phyloP scores from a whole-genome alignment of 2,329 filamentous ascomycete species.

The Graphilbum ipis-grandicollis region DNA sequence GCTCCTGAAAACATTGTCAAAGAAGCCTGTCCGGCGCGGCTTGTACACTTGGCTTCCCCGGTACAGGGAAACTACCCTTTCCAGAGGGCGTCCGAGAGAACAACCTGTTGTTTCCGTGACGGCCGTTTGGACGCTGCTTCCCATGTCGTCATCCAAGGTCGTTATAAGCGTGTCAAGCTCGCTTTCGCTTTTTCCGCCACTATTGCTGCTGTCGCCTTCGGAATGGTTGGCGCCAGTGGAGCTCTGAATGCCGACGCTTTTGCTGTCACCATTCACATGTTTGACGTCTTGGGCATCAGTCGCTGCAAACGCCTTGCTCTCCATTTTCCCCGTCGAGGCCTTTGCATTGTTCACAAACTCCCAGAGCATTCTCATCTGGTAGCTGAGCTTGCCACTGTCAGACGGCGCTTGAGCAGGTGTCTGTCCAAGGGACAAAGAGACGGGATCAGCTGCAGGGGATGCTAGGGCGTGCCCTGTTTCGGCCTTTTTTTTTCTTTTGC shows the following conservation, averaged over 20 bases:
- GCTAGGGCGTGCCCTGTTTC: too few species aligned
- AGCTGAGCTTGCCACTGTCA: slow-evolving; percentile 1
- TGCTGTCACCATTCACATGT: too few species aligned
- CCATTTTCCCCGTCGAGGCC: background rate
- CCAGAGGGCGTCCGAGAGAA: background rate
- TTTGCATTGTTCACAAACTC: slow-evolving; percentile 5
- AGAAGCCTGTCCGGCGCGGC: background rate
- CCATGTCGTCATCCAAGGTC: slow-evolving; percentile 2
- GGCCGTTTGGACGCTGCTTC: background rate
- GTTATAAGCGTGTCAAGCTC: background rate
- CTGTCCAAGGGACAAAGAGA: background rate
- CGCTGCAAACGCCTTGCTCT: too few species aligned
- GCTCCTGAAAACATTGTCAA: slow-evolving; percentile 2
- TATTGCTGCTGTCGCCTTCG: too few species aligned
- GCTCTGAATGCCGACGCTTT: too few species aligned
- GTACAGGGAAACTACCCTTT: background rate
- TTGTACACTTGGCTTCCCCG: background rate
- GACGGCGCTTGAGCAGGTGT: too few species aligned
- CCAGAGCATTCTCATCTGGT: slow-evolving; percentile 6
- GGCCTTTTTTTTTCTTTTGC: too few species aligned
- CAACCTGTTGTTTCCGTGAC: too few species aligned
- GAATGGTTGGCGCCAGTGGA: too few species aligned
- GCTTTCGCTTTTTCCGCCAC: background rate
- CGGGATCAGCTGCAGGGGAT: too few species aligned
- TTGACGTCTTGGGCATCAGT: too few species aligned